phyloP scores from a whole-genome alignment of 495 filamentous ascomycete species.

The Neurospora sp. region DNA sequence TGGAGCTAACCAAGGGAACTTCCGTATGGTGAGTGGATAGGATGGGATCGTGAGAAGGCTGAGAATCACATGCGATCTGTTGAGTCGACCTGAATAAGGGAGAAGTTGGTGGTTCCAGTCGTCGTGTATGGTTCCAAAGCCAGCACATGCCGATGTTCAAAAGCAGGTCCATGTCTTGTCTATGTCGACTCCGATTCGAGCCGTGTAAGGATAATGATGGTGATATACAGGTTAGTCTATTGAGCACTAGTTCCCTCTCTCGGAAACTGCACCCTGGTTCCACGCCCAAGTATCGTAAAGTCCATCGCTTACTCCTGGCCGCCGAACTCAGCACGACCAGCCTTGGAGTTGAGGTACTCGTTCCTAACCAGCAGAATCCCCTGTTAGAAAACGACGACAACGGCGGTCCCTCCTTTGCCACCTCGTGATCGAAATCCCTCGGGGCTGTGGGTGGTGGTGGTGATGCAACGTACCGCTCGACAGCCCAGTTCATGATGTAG shows the following conservation, averaged over 20 bases:
- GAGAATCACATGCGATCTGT: background rate
- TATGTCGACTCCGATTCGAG: background rate
- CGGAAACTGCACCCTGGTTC: background rate
- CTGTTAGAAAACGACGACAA: constrained; percentile 9
- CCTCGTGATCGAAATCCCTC: background rate
- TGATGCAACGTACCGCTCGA: constrained; percentile 55
- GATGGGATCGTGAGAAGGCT: background rate
- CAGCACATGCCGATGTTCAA: background rate
- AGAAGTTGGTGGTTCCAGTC: background rate
- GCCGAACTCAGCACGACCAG: constrained; percentile 54
- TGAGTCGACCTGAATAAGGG: background rate
- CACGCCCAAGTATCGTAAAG: background rate
- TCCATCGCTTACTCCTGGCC: constrained; percentile 29
- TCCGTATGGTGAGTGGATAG: background rate
- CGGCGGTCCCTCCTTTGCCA: background rate
- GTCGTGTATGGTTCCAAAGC: background rate
- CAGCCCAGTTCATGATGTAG: constrained; percentile 74
- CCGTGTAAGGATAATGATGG: background rate
- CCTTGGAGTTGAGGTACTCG: constrained; percentile 86
- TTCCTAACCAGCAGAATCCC: constrained; percentile 47
- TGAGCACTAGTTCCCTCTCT: constrained; percentile 12
- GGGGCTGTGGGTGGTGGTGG: background rate
- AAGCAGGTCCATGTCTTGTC: background rate
- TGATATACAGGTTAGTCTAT: constrained; percentile 27
- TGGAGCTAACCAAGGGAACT: background rate